Base-by-base conservation (phyloP, 2,329 filamentous ascomycete species). In the Tolypocladium guangdongense region DNA sequence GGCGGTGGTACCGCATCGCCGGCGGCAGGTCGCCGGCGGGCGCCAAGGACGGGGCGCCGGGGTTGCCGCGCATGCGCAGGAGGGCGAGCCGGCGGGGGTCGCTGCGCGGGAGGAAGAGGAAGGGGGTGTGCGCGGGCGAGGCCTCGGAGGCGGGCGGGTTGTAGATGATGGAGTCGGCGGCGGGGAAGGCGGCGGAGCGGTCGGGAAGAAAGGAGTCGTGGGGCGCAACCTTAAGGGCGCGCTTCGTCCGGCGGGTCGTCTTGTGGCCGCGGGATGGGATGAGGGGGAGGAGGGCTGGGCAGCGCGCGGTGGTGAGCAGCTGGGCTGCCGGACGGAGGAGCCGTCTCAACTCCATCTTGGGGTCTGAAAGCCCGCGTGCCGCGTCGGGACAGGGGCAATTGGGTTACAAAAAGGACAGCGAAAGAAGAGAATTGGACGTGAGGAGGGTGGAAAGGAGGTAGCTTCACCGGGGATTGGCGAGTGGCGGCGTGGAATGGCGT, bases 81-180 rank as follows among this genome's bases (percentile, higher is more conserved):
- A 77, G 74, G 48, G 74, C 73, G 51, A 70, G 68, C 32, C 78
- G 76, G 48, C 79, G 76, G 18, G 78, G 77, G 63, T 83, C 80
- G 58, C 63, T 67, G 50, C 72, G 74, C 52, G 82, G 82, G 33
- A 86, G 76, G 69, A 86, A 86, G 64, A 82, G 78, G 69, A 83
- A 78, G 54, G 82, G 82, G n/a, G 82, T 86, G 70, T 85, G 78
- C 62, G 74, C 75, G 54, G 83, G 80, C n/a, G 79, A 77, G 3
- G 78, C 71, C 53, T 74, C 71, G 11, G 78, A 73, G 18, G 77
- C 69, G 30, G 79, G 78, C 41, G 78, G 79, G 69, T 80, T 81
- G 71, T 78, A 81, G 64, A 82, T 74, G 63, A 82, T 76, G 59
- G 68, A 63, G 57, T 68, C 63, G 58, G 61, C 60, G 58, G 62